Base-by-base conservation (phyloP, 148 eudicot species). In the Chenopodium suecicum region DNA sequence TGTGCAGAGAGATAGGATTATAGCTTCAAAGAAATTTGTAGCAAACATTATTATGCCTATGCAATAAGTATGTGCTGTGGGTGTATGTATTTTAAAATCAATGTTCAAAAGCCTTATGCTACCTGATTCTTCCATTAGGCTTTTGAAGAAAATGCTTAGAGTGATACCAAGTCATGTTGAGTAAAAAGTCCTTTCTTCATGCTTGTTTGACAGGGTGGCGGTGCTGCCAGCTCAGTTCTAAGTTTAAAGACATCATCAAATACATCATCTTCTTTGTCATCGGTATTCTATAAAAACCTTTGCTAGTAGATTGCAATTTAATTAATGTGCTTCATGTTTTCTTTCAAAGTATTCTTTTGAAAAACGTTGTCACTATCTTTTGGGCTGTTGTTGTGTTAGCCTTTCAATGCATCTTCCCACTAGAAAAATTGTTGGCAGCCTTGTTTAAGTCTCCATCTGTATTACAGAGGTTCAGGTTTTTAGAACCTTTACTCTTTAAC, bases 141-240 rank as follows among this genome's bases (percentile, higher is more conserved):
- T 46, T n/a, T 73, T 73, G 31, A 47, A 23, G 19, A 41, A 73
- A 48, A n/a, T 22, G 75, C 75, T 22, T 20, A 34, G 58, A 60
- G 7, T 54, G 12, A 23, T 46, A 2, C 62, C 2, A 14, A 31
- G 2, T 60, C 23, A 12, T 60, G 11, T 2, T 56, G 74, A 23
- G 47, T 65, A 11, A 34, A 32, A 73, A 77, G n/a, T 66, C 19
- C 71, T 32, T 78, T 66, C 70, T 73, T 80, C 70, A 70, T 75
- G 20, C 68, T 63, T 84, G 75, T 84, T 83, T 87, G 84, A 82
- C 90, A 97, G 99, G 94, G 91, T 85, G 91, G 87, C 83, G 85
- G 82, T 85, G 87, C 89, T 70, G 79, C 88, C 73, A 88, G 86
- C 76, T 83, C 96, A 63, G 91, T 81, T 85, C 82, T 92, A 83